These are phyloP conservation scores for Phytopythium cucurbitacearum DNA, from an alignment of 352 stramenopile species.

Conservation along the genomic window DNA sequence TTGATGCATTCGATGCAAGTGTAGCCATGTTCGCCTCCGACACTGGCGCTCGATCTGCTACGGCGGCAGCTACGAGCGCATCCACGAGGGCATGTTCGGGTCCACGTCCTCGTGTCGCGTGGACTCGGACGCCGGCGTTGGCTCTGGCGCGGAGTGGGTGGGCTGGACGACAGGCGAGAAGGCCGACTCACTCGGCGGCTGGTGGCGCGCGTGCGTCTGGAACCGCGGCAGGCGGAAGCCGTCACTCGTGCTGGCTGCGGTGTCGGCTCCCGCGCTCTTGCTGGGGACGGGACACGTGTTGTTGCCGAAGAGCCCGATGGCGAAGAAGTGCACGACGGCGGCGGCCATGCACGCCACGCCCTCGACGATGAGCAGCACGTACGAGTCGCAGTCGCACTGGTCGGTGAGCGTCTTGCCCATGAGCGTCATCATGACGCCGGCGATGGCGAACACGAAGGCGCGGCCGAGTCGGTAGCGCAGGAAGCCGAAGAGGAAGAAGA, in stretches of 20 bases:
- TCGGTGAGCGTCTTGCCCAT: conserved; percentile 53
- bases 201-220: not conserved
- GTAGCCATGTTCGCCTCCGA: not conserved
- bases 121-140: conserved; percentile 1
- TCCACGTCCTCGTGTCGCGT: conserved; percentile 1
- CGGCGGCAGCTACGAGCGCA: conserved; percentile 5
- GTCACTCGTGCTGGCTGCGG: not conserved
- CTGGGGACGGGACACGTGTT: conserved; percentile 16
- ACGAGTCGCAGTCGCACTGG: conserved; percentile 45
- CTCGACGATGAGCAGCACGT: conserved; percentile 48
- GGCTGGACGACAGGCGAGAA: conserved; percentile 24
- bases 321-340: conserved; percentile 35
- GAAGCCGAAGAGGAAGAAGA: conserved; percentile 83
- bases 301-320: conserved; percentile 49
- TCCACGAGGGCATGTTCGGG: conserved; percentile 24
- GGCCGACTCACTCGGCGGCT: not conserved
- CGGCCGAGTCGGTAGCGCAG: conserved; percentile 69
- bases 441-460: conserved; percentile 44
- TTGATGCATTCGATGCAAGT: not conserved
- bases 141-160: conserved; percentile 1
- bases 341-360: conserved; percentile 46
- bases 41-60: not conserved
- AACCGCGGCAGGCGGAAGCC: conserved; percentile 3
- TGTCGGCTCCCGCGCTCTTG: not conserved
- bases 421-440: conserved; percentile 57